Base-by-base conservation (phyloP, 2,329 filamentous ascomycete species). In the Chalaropsis thielavioides region DNA sequence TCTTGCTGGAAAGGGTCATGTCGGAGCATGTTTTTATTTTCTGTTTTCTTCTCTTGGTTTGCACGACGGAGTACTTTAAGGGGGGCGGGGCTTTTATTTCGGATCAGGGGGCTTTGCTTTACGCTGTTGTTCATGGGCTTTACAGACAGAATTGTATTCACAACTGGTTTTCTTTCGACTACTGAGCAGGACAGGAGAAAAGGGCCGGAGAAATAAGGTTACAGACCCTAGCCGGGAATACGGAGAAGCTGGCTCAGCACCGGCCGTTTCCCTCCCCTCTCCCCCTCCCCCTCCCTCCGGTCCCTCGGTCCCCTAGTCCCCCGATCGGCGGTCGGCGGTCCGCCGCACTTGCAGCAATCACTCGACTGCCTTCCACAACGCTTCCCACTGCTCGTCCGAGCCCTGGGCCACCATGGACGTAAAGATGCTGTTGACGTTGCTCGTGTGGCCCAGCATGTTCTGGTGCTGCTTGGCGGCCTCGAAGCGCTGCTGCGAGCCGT, bases 401-500 rank as follows among this genome's bases (percentile, higher is more conserved):
- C 44, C 41, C 41, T 38, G n/a, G n/a, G 27, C 63, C 27, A 27
- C 56, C 58, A 61, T 61, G 70, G 70, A 73, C 5, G 72, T 70
- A 17, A 68, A 69, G 11, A 64, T 58, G 5, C 68, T 68, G 24
- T 71, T 71, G 3, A 71, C 72, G 61, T 70, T 67, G 0, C 71
- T 67, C 67, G 74, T 69, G 6, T 73, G 73, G 13, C 69, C 10
- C 27, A 72, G 69, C 72, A 74, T 74, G 1, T 74, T 71, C 1
- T 73, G 70, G 58, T 70, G 70, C 70, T 73, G 71, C 27, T 74
- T 71, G 3, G 73, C 73, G 4, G 70, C 69, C n/a, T 71, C 73
- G 0, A 70, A 75, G 0, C 74, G 74, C 22, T 73, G 59, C 31
- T 72, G 68, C 19, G 74, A 75, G 43, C 72, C 73, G 49, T 76